Conservation (phyloP, 345 rosid genomes). For the Raphanus sativus region DNA sequence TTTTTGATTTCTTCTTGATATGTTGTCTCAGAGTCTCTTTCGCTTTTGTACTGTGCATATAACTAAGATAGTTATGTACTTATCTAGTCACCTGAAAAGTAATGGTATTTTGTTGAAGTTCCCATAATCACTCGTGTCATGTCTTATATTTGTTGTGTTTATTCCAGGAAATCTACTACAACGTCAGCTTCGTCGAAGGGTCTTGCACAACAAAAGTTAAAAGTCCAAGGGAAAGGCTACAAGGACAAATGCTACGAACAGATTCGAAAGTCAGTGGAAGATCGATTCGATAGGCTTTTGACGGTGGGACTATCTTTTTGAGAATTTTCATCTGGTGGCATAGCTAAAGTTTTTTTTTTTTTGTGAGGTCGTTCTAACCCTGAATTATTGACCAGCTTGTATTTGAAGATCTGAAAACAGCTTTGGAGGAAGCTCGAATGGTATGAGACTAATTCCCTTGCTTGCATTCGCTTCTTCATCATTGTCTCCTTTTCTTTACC, state of each 20-base stretch:
- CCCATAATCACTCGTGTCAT: conserved; percentile 4
- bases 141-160: conserved; percentile 15
- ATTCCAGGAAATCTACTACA: conserved; percentile 62
- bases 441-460: conserved; percentile 44
- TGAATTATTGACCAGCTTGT: conserved; percentile 65
- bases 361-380: conserved; percentile 29
- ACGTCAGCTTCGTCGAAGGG: conserved; percentile 59
- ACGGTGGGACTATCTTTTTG: conserved; percentile 51
- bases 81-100: conserved; percentile 9
- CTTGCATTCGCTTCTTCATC: conserved; percentile 20
- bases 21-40: conserved; percentile 5
- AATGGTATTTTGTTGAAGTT: not conserved
- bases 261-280: conserved; percentile 84
- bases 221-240: conserved; percentile 87
- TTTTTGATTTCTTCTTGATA: conserved; percentile 22
- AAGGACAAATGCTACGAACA: conserved; percentile 98
- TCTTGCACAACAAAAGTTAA: conserved; percentile 66
- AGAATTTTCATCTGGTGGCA: conserved; percentile 17
- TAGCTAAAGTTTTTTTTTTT: conserved; percentile 9
- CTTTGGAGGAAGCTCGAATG: conserved; percentile 91
- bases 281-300: conserved; percentile 77
- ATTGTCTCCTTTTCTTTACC: conserved; percentile 7
- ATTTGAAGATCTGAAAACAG: conserved; percentile 87
- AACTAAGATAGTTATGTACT: not conserved
- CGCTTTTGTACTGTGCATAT: conserved; percentile 9